Base-by-base conservation (phyloP, 805 yeast genomes). In the Saccharomyces jurei region DNA sequence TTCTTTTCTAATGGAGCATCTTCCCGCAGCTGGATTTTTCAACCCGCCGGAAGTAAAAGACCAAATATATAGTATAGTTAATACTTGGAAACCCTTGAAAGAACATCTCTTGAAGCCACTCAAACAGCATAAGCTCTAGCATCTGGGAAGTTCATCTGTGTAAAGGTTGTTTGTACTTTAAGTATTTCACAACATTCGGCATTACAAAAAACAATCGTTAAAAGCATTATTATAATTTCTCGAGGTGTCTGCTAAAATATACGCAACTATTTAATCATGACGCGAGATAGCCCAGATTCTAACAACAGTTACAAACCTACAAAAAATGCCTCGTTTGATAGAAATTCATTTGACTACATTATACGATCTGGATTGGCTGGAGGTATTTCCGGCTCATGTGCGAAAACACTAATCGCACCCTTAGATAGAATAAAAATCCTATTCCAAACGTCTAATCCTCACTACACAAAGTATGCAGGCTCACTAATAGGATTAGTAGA, bases 331-430 rank as follows among this genome's bases (percentile, higher is more conserved):
- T 52, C 62, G 0, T 61, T 71, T n/a, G 85, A 87, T 64, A 89
- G 86, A 61, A 86, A 81, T 52, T 83, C 89, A 4, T 59, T 84
- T 29, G 92, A 87, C 56, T 94, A 92, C 70, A 83, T 94, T 17
- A 56, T 89, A 41, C 78, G 89, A 58, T 85, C 95, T 22, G 99
- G 96, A 0, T 60, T 90, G 0, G 96, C 99, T 0, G 99, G 99
- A 21, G 99, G 99, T 2, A 62, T 88, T 2, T 97, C 98, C 0
- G 99, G 99, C 1, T 83, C 90, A 52, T 89, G 94, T n/a, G 98
- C 97, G 2, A 94, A 94, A 66, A 89, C 98, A 0, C 75, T 91
- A 53, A 88, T 94, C 48, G 99, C 99, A 0, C 99, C 99, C 0
- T 71, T 94, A 55, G 99, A 94, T 71, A 78, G 99, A 63, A 92